Conservation (phyloP, 345 rosid genomes). For the Salix arbutifolia region DNA sequence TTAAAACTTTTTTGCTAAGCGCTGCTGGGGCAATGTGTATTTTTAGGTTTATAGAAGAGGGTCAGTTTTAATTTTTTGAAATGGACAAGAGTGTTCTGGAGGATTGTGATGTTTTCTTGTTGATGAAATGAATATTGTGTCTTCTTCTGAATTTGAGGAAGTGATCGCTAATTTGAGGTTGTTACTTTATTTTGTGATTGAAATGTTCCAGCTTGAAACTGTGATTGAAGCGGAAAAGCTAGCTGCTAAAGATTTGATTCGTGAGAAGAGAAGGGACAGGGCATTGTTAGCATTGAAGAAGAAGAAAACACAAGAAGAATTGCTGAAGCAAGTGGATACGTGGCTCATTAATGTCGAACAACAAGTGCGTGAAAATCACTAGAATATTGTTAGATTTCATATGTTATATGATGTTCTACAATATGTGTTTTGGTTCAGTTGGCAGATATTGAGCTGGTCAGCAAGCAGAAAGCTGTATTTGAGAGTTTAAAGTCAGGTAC, state of each 20-base stretch:
- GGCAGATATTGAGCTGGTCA: constrained; percentile 87
- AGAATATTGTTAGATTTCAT: not conserved
- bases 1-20: not conserved
- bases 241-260: constrained; percentile 81
- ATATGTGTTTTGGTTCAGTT: constrained; percentile 44
- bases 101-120: not conserved
- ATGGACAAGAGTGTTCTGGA: not conserved
- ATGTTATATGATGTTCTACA: not conserved
- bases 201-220: constrained; percentile 53
- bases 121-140: not conserved
- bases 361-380: constrained; percentile 48
- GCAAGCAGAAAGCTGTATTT: constrained; percentile 95
- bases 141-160: not conserved
- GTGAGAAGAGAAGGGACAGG: constrained; percentile 78
- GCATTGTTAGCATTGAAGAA: constrained; percentile 92
- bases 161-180: not conserved
- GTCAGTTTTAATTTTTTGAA: not conserved
- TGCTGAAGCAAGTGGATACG: constrained; percentile 82
- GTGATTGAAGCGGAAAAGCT: constrained; percentile 90
- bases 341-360: constrained; percentile 97
- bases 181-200: not conserved
- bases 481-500: constrained; percentile 84
- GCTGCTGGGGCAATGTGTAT: not conserved
- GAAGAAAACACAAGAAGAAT: constrained; percentile 86
- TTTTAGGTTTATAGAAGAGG: not conserved